Conservation (phyloP, 2,329 filamentous ascomycete genomes). For the Pyricularia pennisetigena region DNA sequence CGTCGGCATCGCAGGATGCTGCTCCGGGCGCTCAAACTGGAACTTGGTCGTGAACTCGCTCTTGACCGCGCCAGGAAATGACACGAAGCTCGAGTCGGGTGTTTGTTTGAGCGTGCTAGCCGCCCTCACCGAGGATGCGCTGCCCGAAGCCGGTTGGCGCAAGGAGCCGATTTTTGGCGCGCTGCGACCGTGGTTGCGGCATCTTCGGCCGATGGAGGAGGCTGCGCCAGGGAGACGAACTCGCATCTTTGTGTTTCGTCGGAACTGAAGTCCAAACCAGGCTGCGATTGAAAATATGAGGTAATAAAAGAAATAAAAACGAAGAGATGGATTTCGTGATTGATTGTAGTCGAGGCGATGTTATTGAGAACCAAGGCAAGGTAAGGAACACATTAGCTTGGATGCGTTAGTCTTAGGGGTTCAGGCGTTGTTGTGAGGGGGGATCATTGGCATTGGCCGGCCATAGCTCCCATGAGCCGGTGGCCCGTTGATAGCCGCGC, state of each 20-base stretch:
- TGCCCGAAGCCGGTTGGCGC: no score
- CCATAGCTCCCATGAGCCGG: background rate
- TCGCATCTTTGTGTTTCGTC: conserved; percentile 7
- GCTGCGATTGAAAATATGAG: background rate
- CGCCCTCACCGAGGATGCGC: conserved; percentile 4
- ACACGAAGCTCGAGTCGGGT: conserved; percentile 44
- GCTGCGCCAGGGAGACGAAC: conserved; percentile 8
- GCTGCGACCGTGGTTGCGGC: conserved; percentile 18
- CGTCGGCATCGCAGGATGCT: conserved; percentile 70
- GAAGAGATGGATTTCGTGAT: background rate
- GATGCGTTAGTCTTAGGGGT: background rate
- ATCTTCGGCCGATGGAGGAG: conserved; percentile 7
- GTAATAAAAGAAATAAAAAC: background rate
- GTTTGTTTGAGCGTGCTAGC: conserved; percentile 45
- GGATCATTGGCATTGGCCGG: background rate
- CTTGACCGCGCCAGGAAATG: conserved; percentile 93
- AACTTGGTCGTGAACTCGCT: conserved; percentile 81
- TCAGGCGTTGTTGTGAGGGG: background rate
- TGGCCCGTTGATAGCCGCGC: background rate
- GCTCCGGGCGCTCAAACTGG: conserved; percentile 64
- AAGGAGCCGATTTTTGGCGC: conserved; percentile 5
- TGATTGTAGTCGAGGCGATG: background rate
- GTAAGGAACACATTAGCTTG: background rate
- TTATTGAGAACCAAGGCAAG: background rate
- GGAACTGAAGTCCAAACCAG: background rate